These are phyloP conservation scores for Aschersonia sp. DNA, from an alignment of 2,329 filamentous ascomycete species.

Conservation along the genomic window DNA sequence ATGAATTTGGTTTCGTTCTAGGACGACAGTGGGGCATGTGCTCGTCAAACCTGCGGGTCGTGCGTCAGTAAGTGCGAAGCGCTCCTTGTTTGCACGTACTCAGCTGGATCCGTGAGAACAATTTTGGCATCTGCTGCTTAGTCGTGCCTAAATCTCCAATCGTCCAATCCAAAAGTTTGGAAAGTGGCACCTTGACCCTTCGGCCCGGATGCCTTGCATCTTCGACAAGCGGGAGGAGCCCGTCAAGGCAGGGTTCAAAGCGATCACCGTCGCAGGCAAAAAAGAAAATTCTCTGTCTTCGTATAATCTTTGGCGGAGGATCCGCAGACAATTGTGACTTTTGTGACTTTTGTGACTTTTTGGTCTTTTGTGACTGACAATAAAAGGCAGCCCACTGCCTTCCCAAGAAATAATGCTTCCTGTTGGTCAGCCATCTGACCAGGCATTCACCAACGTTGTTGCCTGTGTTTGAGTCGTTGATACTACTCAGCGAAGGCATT, in stretches of 20 bases:
- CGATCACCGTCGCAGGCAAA: conserved; percentile 38
- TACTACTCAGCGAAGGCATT: conserved; percentile 27
- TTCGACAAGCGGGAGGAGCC: conserved; percentile 9
- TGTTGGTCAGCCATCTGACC: conserved; percentile 12
- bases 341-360: conserved; percentile 15
- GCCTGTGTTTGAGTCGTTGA: conserved; percentile 13
- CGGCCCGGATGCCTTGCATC: conserved; percentile 7
- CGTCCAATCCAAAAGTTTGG: conserved; percentile 35
- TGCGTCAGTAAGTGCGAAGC: neutral
- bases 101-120: conserved; percentile 42
- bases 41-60: conserved; percentile 32
- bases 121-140: conserved; percentile 33
- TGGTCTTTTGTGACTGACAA: conserved; percentile 15
- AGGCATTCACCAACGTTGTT: conserved; percentile 17
- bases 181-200: conserved; percentile 21
- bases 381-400: conserved; percentile 34
- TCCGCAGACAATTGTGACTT: conserved; percentile 11
- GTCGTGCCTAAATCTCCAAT: conserved; percentile 29
- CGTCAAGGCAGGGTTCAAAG: conserved; percentile 14
- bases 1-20: conserved; percentile 31
- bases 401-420: conserved; percentile 27
- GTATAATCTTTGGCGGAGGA: neutral
- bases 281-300: conserved; percentile 26
- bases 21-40: conserved; percentile 28
- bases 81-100: conserved; percentile 20